Evolutionary conservation across 805 yeast genomes (phyloP).

Genomic region (Debaryomyces hansenii): DNA sequence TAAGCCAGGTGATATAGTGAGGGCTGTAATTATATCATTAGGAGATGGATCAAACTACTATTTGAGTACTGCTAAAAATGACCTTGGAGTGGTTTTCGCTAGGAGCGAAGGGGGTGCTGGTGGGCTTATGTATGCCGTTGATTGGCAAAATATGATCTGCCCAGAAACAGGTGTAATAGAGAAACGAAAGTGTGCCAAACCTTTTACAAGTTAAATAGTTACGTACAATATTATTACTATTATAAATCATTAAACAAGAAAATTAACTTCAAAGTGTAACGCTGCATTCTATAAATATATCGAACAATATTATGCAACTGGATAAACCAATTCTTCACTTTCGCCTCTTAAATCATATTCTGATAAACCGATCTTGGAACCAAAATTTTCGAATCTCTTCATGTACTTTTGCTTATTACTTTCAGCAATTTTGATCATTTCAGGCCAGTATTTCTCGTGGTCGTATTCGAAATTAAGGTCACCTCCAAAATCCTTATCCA

Average conservation of each 20-base stretch:
- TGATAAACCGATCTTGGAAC: constrained; percentile 69
- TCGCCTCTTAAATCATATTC: constrained; percentile 72
- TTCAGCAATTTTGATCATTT: constrained; percentile 59
- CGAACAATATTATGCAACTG: constrained; percentile 13
- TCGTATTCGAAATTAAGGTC: constrained; percentile 77
- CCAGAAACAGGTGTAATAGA: constrained; percentile 74
- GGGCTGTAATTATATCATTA: constrained; percentile 78
- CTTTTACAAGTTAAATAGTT: constrained; percentile 39
- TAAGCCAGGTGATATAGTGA: constrained; percentile 88
- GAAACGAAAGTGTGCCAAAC: constrained; percentile 88
- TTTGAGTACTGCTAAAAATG: constrained; percentile 84
- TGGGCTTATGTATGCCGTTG: constrained; percentile 79
- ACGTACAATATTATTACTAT: neutral
- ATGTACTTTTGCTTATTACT: constrained; percentile 62
- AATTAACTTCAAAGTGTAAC: neutral
- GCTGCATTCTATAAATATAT: neutral
- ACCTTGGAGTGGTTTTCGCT: constrained; percentile 92
- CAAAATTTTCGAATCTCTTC: constrained; percentile 69
- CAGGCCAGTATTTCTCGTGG: constrained; percentile 80
- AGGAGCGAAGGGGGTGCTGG: constrained; percentile 68
- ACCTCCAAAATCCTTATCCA: constrained; percentile 87
- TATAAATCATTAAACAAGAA: neutral
- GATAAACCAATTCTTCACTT: constrained; percentile 26
- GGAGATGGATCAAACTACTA: constrained; percentile 96
- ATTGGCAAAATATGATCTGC: constrained; percentile 94